These are phyloP conservation scores for Candida piceae DNA, from an alignment of 805 yeast species.

Conservation along the genomic window DNA sequence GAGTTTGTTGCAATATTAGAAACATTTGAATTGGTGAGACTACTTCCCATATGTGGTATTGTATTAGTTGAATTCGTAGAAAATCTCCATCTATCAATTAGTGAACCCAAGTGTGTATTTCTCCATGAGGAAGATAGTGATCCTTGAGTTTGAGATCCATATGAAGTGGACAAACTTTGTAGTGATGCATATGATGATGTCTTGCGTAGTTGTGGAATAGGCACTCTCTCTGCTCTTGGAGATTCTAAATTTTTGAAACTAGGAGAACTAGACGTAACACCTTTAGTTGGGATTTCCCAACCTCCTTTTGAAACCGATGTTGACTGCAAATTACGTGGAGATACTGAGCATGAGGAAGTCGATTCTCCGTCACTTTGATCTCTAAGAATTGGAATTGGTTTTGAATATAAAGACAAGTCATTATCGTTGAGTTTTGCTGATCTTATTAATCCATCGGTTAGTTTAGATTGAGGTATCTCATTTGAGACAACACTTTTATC, in stretches of 20 bases:
- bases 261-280: slow-evolving; percentile 21
- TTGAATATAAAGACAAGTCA: slow-evolving; percentile 5
- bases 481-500: neutral
- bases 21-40: too few relatives aligned
- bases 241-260: slow-evolving; percentile 6
- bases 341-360: slow-evolving; percentile 4
- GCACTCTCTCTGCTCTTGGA: slow-evolving; percentile 17
- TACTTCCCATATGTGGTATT: neutral
- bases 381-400: slow-evolving; percentile 21
- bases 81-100: slow-evolving; percentile 26
- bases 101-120: slow-evolving; percentile 23
- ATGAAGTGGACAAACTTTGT: slow-evolving; percentile 33
- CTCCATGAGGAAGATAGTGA: slow-evolving; percentile 26
- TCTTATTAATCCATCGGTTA: neutral
- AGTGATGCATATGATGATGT: slow-evolving; percentile 32
- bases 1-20: neutral
- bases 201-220: slow-evolving; percentile 19
- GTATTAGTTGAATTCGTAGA: slow-evolving; percentile 3
- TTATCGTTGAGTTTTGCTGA: neutral
- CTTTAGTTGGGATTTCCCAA: slow-evolving; percentile 38
- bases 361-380: slow-evolving; percentile 5
- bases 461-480: neutral
- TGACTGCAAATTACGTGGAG: slow-evolving; percentile 12
- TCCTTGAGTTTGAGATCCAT: slow-evolving; percentile 25
- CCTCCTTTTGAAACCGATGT: slow-evolving; percentile 26